A percentile compares a stretch with the other conserved stretches of the same genome.
These are phyloP conservation scores for Curvularia hawaiiensis DNA, from an alignment of 2,329 filamentous ascomycete genomes.

Conservation along the genomic window DNA sequence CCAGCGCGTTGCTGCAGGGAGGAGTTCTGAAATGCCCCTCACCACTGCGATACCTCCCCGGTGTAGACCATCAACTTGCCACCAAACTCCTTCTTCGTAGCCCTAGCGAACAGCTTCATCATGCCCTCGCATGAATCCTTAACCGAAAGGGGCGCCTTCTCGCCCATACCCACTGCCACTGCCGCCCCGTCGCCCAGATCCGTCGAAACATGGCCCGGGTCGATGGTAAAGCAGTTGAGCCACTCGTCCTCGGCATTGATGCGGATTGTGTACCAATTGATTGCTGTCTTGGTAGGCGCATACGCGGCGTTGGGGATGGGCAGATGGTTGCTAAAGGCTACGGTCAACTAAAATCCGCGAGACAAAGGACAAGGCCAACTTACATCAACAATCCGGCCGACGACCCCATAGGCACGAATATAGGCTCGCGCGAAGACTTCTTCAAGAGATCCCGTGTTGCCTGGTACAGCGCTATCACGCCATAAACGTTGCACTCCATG, in stretches of 20 bases:
- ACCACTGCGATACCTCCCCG: conserved; percentile 2
- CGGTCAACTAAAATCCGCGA: background rate
- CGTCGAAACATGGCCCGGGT: conserved; percentile 16
- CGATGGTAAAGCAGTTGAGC: conserved; percentile 11
- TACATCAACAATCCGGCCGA: conserved; percentile 12
- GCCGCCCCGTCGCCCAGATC: conserved; percentile 16
- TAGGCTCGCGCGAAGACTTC: conserved; percentile 12
- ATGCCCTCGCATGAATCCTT: conserved; percentile 12
- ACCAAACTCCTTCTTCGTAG: conserved; percentile 5
- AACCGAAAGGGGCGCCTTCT: conserved; percentile 4
- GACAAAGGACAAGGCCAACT: background rate
- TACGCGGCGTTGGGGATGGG: conserved; percentile 17
- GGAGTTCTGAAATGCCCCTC: background rate
- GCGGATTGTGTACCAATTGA: conserved; percentile 12
- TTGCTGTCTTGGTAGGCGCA: conserved; percentile 12
- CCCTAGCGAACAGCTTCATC: conserved; percentile 4
- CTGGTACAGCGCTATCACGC: conserved; percentile 19
- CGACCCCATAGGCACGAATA: conserved; percentile 19
- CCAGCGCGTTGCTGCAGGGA: background rate
- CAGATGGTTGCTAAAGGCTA: conserved; percentile 6
- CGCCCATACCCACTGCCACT: conserved; percentile 4
- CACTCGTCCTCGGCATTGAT: conserved; percentile 11
- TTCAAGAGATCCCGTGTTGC: conserved; percentile 16
- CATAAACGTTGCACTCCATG: conserved; percentile 16
- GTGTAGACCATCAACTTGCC: conserved; percentile 8